These are phyloP conservation scores for Emmonsiellopsis sp. DNA, from an alignment of 2,329 filamentous ascomycete genomes.

Conservation along the genomic window DNA sequence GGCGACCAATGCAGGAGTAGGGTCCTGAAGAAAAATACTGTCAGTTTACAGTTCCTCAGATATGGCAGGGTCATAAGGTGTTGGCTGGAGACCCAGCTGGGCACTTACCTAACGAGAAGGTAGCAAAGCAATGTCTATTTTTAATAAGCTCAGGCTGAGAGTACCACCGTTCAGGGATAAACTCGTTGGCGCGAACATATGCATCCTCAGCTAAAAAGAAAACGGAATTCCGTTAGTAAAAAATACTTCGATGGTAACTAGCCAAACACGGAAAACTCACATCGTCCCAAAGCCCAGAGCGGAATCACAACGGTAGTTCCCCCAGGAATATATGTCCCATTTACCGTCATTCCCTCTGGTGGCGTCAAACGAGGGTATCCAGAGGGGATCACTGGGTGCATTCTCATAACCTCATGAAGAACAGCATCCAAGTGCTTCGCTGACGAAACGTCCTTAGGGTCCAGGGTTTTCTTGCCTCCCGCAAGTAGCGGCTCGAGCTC, in stretches of 20 bases:
- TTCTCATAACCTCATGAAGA: constrained; percentile 36
- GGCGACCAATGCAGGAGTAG: background rate
- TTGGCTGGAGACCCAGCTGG: no score
- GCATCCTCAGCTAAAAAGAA: constrained; percentile 15
- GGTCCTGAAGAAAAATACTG: background rate
- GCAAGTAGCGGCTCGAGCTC: background rate
- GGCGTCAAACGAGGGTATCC: constrained; percentile 30
- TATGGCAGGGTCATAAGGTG: no score
- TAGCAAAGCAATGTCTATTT: constrained; percentile 25
- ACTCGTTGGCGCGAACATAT: constrained; percentile 19
- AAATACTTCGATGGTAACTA: background rate
- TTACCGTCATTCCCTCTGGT: constrained; percentile 16
- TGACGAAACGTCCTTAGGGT: background rate
- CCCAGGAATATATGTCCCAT: constrained; percentile 12
- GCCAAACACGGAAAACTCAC: constrained; percentile 11
- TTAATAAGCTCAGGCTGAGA: constrained; percentile 24
- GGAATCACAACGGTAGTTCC: constrained; percentile 17
- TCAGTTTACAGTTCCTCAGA: no score
- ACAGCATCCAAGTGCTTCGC: constrained; percentile 6
- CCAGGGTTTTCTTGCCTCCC: background rate
- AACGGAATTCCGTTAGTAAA: background rate
- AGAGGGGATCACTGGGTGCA: constrained; percentile 32
- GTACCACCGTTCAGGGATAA: constrained; percentile 31
- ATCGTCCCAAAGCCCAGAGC: constrained; percentile 16
- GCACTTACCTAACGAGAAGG: constrained; percentile 23